A percentile compares a stretch with the other conserved stretches of the same genome.
phyloP scores from a whole-genome alignment of 352 stramenopile species.

The Blastocystis sp. region DNA sequence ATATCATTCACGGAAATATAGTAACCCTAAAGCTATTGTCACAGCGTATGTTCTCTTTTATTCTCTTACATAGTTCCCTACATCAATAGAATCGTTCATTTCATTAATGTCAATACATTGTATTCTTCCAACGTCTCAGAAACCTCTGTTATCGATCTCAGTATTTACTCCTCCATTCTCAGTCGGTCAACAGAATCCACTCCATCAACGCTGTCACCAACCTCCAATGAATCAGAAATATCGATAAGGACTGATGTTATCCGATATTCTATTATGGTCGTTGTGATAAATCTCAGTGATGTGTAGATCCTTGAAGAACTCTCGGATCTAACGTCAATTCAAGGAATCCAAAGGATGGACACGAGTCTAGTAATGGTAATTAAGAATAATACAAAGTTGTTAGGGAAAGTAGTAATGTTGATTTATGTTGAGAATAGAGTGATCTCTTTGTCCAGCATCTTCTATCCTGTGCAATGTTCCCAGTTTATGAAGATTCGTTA shows the following conservation, averaged over 20 bases:
- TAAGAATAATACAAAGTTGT: slow-evolving; percentile 28
- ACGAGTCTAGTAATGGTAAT: slow-evolving; percentile 2
- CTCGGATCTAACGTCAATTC: slow-evolving; percentile 8
- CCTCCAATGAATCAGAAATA: background rate
- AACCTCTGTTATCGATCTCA: slow-evolving; percentile 19
- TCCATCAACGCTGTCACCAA: background rate
- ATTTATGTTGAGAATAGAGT: background rate
- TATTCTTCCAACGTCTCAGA: background rate
- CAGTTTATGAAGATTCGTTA: background rate
- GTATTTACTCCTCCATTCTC: slow-evolving; percentile 34
- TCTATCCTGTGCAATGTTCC: background rate
- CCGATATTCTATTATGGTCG: slow-evolving; percentile 24
- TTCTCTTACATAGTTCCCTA: slow-evolving; percentile 10
- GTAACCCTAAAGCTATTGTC: slow-evolving; percentile 51
- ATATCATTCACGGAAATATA: slow-evolving; percentile 40
- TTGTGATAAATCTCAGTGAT: background rate
- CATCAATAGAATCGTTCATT: background rate
- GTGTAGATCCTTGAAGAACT: slow-evolving; percentile 45
- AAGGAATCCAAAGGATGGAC: background rate
- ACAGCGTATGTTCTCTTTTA: background rate
- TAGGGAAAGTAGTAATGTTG: background rate
- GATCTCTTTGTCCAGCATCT: background rate
- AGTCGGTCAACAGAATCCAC: background rate
- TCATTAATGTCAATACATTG: background rate
- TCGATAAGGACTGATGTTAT: background rate